Base-by-base conservation (phyloP, 768 basidiomycete species). In the Harrya chromipes region DNA sequence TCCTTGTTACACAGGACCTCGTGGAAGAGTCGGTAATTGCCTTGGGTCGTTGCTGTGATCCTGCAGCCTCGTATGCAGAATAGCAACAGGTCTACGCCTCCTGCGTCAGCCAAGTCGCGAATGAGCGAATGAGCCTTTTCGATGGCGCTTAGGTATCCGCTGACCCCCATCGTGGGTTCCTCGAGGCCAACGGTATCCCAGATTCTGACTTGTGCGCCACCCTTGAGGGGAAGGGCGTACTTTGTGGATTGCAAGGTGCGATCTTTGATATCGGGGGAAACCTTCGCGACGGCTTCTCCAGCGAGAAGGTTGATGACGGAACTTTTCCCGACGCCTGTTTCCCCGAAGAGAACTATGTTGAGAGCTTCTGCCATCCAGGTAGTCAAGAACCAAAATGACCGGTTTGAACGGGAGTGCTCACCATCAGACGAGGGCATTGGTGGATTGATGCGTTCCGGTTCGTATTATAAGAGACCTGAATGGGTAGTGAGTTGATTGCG, bases 221-320 rank as follows among this genome's bases (percentile, higher is more conserved):
- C 42, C 3, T 20, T 16, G 39, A 59, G 12, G 19, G 47, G 12
- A 38, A 66, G 49, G n/a, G 33, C 20, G 46, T 74, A 66, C 7
- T 49, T 48, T 4, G 50, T 59, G 39, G 56, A 65, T 16, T 64
- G 44, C 21, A 75, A 56, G 7, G 73, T 74, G 40, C 70, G 67
- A 14, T 67, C 65, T 17, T 58, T 56, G 7, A 60, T 66, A 23
- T 64, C 65, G 17, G 61, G 64, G 8, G 72, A 73, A 16, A 66
- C 59, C 10, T 41, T 43, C 1, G 73, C 74, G 14, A 59, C 31
- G 1, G 59, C 47, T 2, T 47, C 14, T 24, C 63, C 67, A 21
- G 62, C 61, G n/a, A 77, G 52, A 59, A 77, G 66, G 57, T 77
- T 77, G 50, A 77, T 61, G 36, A 75, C 62, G 16, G 72, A 74